Percentiles rank a stretch among this genome's conserved stretches.
Evolutionary conservation across 192 early-diverging fungal genomes (phyloP).

Genomic region (Umbelopsis isabellina): DNA sequence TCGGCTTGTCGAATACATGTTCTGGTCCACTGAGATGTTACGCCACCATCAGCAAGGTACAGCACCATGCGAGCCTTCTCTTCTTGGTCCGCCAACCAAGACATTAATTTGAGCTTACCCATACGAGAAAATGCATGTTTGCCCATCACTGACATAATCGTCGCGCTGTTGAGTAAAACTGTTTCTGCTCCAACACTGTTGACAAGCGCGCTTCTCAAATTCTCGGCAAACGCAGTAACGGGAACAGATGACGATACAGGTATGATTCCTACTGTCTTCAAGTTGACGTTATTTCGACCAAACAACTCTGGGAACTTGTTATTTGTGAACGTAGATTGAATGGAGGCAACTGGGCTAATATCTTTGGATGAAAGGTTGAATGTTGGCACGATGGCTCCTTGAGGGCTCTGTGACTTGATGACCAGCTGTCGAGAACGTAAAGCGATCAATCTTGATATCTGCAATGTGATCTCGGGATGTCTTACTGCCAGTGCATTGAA

Average conservation of each 20-base stretch:
- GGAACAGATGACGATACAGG: slow-evolving; percentile 85
- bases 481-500: slow-evolving; percentile 89
- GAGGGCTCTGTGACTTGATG: slow-evolving; percentile 21
- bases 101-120: slow-evolving; percentile 89
- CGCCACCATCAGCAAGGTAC: slow-evolving; percentile 94
- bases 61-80: slow-evolving; percentile 85
- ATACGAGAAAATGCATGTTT: slow-evolving; percentile 90
- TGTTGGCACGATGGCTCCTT: slow-evolving; percentile 26
- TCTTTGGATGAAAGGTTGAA: slow-evolving; percentile 30
- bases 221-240: slow-evolving; percentile 85
- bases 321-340: slow-evolving; percentile 24
- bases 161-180: slow-evolving; percentile 79
- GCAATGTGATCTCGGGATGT: slow-evolving; percentile 91
- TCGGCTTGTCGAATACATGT: slow-evolving; percentile 96
- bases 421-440: slow-evolving; percentile 60
- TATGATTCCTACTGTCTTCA: slow-evolving; percentile 93
- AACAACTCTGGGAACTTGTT: slow-evolving; percentile 34
- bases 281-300: slow-evolving; percentile 87
- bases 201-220: slow-evolving; percentile 72
- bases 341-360: background rate
- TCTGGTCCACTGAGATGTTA: slow-evolving; percentile 90
- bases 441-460: slow-evolving; percentile 90
- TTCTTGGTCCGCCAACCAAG: slow-evolving; percentile 95
- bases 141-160: slow-evolving; percentile 81
- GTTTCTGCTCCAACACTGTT: slow-evolving; percentile 68